A percentile compares a stretch with the other conserved stretches of the same genome.
Conservation (phyloP, 805 yeast species). For the Candida ascalaphidarum region DNA sequence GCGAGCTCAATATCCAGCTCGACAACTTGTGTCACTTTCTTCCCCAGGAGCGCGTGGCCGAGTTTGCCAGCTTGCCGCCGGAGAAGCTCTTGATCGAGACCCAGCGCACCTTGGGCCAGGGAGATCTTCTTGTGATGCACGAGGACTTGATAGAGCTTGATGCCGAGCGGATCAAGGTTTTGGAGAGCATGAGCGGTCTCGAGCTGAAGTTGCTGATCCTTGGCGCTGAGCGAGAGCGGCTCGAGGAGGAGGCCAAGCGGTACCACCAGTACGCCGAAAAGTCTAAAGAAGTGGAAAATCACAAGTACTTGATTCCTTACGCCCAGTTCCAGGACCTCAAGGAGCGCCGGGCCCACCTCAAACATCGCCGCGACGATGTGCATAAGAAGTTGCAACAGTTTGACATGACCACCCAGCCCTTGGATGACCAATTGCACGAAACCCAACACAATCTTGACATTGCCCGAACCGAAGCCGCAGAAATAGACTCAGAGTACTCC, state of each 20-base stretch:
- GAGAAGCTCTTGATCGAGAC: conserved; percentile 70
- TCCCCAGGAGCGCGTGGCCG: conserved; percentile 93
- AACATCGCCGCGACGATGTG: conserved; percentile 26
- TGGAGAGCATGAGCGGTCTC: conserved; percentile 16
- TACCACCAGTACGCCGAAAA: conserved; percentile 39
- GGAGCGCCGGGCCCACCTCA: conserved; percentile 19
- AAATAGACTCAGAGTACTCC: background rate
- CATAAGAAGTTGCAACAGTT: conserved; percentile 21
- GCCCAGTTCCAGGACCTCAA: conserved; percentile 32
- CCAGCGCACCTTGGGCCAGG: conserved; percentile 67
- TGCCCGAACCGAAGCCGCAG: conserved; percentile 2
- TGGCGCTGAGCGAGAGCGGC: conserved; percentile 23
- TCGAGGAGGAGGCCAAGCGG: conserved; percentile 39
- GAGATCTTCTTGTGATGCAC: conserved; percentile 50
- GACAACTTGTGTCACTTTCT: conserved; percentile 90
- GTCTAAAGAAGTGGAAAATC: conserved; percentile 25
- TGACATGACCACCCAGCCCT: conserved; percentile 14
- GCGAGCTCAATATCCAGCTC: conserved; percentile 63
- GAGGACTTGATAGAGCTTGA: conserved; percentile 48
- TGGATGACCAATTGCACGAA: conserved; percentile 5
- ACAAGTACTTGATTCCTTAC: conserved; percentile 32
- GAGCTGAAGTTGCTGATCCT: conserved; percentile 23
- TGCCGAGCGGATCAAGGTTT: conserved; percentile 18
- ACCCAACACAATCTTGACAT: background rate
- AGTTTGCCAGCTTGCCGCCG: conserved; percentile 76